These are phyloP conservation scores for Collybia mongolica DNA, from an alignment of 768 basidiomycete species.

Conservation along the genomic window DNA sequence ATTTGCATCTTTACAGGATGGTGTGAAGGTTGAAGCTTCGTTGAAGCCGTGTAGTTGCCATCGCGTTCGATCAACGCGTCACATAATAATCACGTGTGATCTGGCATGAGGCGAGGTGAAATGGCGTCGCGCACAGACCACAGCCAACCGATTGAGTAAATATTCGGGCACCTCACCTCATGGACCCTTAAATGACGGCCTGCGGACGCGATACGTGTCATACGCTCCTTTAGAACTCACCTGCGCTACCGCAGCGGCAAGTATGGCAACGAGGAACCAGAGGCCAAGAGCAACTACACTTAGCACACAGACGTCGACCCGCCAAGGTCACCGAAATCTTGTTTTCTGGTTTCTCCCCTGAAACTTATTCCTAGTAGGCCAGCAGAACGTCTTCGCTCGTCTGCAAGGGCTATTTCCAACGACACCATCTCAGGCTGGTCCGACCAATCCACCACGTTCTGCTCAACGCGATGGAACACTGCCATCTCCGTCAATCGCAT, in stretches of 20 bases:
- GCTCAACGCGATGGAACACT: slow-evolving; percentile 7
- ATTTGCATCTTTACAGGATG: too few relatives aligned
- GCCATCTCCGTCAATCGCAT: slow-evolving; percentile 1
- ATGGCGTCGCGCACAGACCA: too few relatives aligned
- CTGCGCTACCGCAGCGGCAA: too few relatives aligned
- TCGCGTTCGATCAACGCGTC: too few relatives aligned
- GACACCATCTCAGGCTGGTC: neutral
- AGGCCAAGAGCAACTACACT: neutral
- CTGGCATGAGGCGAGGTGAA: too few relatives aligned
- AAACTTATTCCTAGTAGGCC: neutral
- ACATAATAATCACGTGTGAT: too few relatives aligned
- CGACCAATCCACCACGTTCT: slow-evolving; percentile 1
- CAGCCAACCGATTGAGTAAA: too few relatives aligned
- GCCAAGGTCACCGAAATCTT: neutral
- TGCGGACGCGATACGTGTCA: too few relatives aligned
- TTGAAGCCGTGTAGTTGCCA: too few relatives aligned
- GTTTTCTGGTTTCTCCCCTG: neutral
- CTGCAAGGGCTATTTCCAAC: slow-evolving; percentile 18
- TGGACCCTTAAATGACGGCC: slow-evolving; percentile 1
- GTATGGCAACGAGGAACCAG: slow-evolving; percentile 1
- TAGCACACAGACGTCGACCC: neutral
- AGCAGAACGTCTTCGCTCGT: slow-evolving; percentile 11
- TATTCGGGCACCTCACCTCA: slow-evolving; percentile 1
- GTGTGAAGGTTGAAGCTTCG: too few relatives aligned
- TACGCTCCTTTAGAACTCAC: too few relatives aligned